Percentiles rank a stretch among this genome's conserved stretches.
These are phyloP conservation scores for Agarophyton chilense DNA, from an alignment of 23 red algal species.

Conservation along the genomic window DNA sequence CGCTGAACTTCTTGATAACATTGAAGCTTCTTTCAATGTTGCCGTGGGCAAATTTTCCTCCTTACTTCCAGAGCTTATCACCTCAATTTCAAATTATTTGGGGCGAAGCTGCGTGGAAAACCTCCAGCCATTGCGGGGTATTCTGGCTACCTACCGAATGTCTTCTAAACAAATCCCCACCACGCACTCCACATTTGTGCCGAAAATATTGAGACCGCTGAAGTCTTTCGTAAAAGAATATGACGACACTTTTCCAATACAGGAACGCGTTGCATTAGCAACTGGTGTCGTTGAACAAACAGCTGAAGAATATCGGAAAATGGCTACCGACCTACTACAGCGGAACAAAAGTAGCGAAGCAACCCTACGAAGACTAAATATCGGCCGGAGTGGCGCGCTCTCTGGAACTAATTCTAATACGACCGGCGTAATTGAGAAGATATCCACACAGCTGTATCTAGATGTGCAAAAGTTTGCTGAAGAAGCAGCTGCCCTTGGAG, in stretches of 20 bases:
- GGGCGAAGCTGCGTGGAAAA: constrained; percentile 69
- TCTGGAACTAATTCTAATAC: constrained; percentile 10
- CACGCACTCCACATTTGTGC: constrained; percentile 80
- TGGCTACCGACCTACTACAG: constrained; percentile 76
- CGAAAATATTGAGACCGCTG: constrained; percentile 81
- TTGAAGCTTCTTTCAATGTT: constrained; percentile 44
- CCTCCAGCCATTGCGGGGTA: constrained; percentile 89
- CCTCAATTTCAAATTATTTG: constrained; percentile 47
- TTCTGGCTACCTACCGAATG: constrained; percentile 96
- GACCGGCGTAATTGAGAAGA: constrained; percentile 69
- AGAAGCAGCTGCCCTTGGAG: constrained; percentile 53
- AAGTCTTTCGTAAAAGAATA: constrained; percentile 72
- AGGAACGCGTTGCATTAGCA: constrained; percentile 26
- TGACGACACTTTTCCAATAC: constrained; percentile 7
- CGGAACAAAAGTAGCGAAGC: constrained; percentile 81
- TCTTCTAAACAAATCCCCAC: constrained; percentile 87
- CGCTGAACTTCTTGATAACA: background rate
- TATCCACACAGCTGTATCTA: constrained; percentile 77
- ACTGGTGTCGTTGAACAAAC: constrained; percentile 48
- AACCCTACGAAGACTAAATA: constrained; percentile 77
- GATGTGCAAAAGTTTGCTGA: constrained; percentile 83
- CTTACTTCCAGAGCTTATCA: constrained; percentile 49
- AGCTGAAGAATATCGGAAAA: constrained; percentile 57
- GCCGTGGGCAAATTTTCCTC: constrained; percentile 31
- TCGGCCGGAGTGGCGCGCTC: constrained; percentile 65